phyloP scores from a whole-genome alignment of 2,329 filamentous ascomycete species.

The Phoma sp. region DNA sequence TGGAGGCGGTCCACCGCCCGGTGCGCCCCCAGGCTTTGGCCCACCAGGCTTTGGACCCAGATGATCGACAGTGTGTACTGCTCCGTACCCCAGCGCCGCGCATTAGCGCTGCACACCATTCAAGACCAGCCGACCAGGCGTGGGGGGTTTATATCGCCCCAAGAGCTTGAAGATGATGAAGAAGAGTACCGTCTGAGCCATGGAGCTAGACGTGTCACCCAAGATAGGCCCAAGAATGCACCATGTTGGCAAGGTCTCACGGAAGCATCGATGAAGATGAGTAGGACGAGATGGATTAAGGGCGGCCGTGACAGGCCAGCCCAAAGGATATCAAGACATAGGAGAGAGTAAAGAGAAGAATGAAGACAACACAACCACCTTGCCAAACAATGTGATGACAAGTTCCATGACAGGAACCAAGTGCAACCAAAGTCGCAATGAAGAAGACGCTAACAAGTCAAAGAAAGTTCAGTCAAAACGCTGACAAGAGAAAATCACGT shows the following conservation, averaged over 20 bases:
- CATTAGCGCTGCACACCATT: not conserved
- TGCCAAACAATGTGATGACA: too few relatives aligned
- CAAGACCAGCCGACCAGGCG: not conserved
- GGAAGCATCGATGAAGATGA: not conserved
- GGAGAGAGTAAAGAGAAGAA: conserved; percentile 8
- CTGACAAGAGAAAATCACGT: too few relatives aligned
- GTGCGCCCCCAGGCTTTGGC: conserved; percentile 18
- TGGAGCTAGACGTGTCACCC: not conserved
- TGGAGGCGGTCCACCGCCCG: conserved; percentile 26
- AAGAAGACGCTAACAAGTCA: conserved; percentile 2
- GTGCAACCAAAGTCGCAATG: not conserved
- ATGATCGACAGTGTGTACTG: not conserved
- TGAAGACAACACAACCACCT: not conserved
- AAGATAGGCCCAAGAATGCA: not conserved
- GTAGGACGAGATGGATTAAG: not conserved
- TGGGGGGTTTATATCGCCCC: not conserved
- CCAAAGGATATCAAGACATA: conserved; percentile 14
- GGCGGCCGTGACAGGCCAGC: not conserved
- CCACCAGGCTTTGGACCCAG: conserved; percentile 25
- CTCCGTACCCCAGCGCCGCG: conserved; percentile 1
- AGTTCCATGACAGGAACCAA: not conserved
- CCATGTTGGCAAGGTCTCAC: too few relatives aligned
- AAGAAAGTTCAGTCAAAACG: too few relatives aligned
- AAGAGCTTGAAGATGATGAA: not conserved
- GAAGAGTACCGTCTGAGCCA: not conserved